Percentiles rank a stretch among this genome's conserved stretches.
Conservation (phyloP, 768 basidiomycete genomes). For the Nevesoporus exiguus region DNA sequence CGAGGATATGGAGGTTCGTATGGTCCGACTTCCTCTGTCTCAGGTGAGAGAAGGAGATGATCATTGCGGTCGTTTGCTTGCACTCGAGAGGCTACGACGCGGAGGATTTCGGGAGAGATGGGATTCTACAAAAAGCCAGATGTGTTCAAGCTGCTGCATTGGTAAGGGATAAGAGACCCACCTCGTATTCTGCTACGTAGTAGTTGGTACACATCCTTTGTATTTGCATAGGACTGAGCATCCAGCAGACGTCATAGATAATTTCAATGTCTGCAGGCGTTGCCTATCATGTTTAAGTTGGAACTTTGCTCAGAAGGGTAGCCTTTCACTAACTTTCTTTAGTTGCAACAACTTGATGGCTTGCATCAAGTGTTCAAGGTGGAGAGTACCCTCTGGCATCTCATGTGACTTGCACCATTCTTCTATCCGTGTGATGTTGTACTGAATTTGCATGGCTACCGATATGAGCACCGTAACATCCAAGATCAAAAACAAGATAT, state of each 20-base stretch:
- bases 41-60: conserved; percentile 91
- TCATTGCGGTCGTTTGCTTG: conserved; percentile 96
- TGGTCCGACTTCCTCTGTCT: conserved; percentile 95
- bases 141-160: neutral
- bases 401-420: conserved; percentile 99
- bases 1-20: conserved; percentile 92
- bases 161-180: conserved; percentile 31
- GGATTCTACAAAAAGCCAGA: conserved; percentile 60
- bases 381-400: conserved; percentile 97
- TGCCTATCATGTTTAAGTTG: conserved; percentile 47
- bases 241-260: conserved; percentile 99
- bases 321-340: conserved; percentile 74
- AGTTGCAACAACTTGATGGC: conserved; percentile 96
- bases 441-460: conserved; percentile 99
- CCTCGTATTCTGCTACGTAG: conserved; percentile 99
- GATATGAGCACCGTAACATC: neutral
- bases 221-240: conserved; percentile 98
- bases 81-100: conserved; percentile 93
- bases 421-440: conserved; percentile 95
- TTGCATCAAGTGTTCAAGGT: conserved; percentile 99
- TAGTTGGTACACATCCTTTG: conserved; percentile 99
- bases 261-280: conserved; percentile 96
- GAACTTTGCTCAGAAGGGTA: conserved; percentile 4
- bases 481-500: conserved; percentile 20
- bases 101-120: conserved; percentile 94